These are phyloP conservation scores for Endocarpon pusillum DNA, from an alignment of 495 filamentous ascomycete genomes.

Conservation along the genomic window DNA sequence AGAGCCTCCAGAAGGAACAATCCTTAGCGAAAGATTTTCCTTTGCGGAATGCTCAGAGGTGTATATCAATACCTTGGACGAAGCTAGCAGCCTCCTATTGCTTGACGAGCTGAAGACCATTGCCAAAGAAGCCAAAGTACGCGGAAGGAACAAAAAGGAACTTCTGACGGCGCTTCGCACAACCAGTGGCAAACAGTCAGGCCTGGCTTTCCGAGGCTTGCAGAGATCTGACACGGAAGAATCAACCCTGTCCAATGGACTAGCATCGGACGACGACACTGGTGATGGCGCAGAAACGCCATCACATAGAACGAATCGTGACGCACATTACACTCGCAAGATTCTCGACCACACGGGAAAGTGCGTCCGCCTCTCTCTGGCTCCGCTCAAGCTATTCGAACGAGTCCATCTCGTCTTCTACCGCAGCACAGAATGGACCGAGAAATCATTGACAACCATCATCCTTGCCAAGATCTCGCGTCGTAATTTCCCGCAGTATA, in stretches of 20 bases:
- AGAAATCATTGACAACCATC: constrained; percentile 88
- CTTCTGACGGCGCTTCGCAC: constrained; percentile 52
- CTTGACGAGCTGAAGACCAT: constrained; percentile 75
- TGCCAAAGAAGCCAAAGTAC: constrained; percentile 72
- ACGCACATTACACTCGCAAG: constrained; percentile 50
- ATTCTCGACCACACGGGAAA: constrained; percentile 68
- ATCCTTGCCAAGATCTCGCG: constrained; percentile 79
- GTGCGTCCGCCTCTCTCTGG: constrained; percentile 61
- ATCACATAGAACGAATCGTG: constrained; percentile 27
- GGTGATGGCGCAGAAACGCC: background rate
- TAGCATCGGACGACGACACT: constrained; percentile 9
- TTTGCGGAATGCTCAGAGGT: constrained; percentile 68
- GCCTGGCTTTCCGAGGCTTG: constrained; percentile 44
- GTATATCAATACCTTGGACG: constrained; percentile 62
- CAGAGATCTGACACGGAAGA: constrained; percentile 33
- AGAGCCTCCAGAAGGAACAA: constrained; percentile 26
- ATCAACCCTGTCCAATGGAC: too few species aligned
- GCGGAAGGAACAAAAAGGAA: constrained; percentile 80
- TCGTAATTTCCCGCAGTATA: constrained; percentile 76
- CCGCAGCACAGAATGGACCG: constrained; percentile 90
- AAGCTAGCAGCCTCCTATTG: constrained; percentile 62
- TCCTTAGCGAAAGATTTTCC: constrained; percentile 36
- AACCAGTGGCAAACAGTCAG: constrained; percentile 53
- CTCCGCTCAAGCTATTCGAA: constrained; percentile 72
- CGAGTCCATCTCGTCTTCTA: constrained; percentile 93